Conservation (phyloP, 805 yeast genomes). For the Metschnikowia aberdeeniae region DNA sequence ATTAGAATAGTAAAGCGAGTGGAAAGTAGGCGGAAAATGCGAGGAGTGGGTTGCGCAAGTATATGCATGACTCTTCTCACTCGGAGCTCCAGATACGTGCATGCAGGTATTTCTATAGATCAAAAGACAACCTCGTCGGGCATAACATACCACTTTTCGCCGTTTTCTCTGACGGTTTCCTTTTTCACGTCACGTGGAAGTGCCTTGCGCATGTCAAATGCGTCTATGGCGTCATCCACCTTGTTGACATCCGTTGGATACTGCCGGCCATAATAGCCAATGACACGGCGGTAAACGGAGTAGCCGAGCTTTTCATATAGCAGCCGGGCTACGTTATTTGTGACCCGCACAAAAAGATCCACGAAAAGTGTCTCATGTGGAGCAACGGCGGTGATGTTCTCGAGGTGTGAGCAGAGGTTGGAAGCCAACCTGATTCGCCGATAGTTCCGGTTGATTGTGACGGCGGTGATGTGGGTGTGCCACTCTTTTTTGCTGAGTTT, state of each 20-base stretch:
- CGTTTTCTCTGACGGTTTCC: conserved; percentile 56
- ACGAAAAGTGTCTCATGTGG: conserved; percentile 81
- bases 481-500: conserved; percentile 60
- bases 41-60: neutral
- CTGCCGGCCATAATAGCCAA: conserved; percentile 73
- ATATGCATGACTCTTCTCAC: neutral
- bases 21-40: neutral
- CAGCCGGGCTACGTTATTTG: conserved; percentile 72
- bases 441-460: conserved; percentile 78
- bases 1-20: neutral
- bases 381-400: conserved; percentile 60
- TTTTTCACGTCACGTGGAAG: conserved; percentile 52
- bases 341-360: conserved; percentile 88
- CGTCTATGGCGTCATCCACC: conserved; percentile 69
- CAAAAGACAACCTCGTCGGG: conserved; percentile 67
- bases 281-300: conserved; percentile 77
- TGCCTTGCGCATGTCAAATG: conserved; percentile 79
- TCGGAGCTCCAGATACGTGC: too few species aligned
- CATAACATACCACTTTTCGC: conserved; percentile 53
- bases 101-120: neutral
- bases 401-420: conserved; percentile 67
- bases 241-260: conserved; percentile 46
- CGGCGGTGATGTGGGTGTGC: conserved; percentile 97
- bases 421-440: conserved; percentile 86
- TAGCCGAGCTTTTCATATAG: conserved; percentile 87